A percentile compares a stretch with the other conserved stretches of the same genome.
phyloP scores from a whole-genome alignment of 2,329 filamentous ascomycete species.

The Byssothecium circinans region DNA sequence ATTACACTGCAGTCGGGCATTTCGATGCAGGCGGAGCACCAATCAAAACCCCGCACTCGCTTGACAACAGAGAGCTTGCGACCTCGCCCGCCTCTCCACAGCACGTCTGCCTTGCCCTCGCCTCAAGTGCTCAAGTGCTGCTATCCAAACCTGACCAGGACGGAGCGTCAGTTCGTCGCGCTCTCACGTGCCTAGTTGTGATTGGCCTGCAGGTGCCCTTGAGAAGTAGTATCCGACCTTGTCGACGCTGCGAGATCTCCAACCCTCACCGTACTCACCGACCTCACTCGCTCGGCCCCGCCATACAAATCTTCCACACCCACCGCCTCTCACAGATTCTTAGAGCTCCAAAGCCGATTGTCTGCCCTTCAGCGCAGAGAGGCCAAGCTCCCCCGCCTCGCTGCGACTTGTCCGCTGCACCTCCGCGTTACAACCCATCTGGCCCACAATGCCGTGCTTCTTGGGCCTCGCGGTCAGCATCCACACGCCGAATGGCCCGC shows the following conservation, averaged over 20 bases:
- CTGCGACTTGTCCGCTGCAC: conserved; percentile 19
- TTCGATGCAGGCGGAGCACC: background rate
- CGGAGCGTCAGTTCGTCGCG: conserved; percentile 12
- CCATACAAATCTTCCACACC: background rate
- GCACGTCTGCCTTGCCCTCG: conserved; percentile 5
- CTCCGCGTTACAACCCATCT: conserved; percentile 11
- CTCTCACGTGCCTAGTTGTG: conserved; percentile 14
- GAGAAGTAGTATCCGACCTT: background rate
- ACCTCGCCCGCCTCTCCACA: conserved; percentile 4
- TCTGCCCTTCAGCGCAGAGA: conserved; percentile 17
- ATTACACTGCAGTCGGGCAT: background rate
- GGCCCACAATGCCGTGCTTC: conserved; percentile 80
- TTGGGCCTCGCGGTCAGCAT: conserved; percentile 98
- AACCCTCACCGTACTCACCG: conserved; percentile 10
- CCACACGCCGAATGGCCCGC: conserved; percentile 72
- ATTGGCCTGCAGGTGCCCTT: conserved; percentile 18
- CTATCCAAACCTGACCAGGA: conserved; percentile 10
- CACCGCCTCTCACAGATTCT: background rate
- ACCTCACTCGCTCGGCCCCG: conserved; percentile 6
- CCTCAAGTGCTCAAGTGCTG: no score
- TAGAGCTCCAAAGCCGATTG: background rate
- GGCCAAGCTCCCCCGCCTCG: conserved; percentile 20
- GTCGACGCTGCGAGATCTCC: conserved; percentile 2
- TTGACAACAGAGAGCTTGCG: conserved; percentile 5
- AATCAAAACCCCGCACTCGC: conserved; percentile 4